phyloP scores from a whole-genome alignment of 2,329 filamentous ascomycete species.

The Trichoderma lentiforme region DNA sequence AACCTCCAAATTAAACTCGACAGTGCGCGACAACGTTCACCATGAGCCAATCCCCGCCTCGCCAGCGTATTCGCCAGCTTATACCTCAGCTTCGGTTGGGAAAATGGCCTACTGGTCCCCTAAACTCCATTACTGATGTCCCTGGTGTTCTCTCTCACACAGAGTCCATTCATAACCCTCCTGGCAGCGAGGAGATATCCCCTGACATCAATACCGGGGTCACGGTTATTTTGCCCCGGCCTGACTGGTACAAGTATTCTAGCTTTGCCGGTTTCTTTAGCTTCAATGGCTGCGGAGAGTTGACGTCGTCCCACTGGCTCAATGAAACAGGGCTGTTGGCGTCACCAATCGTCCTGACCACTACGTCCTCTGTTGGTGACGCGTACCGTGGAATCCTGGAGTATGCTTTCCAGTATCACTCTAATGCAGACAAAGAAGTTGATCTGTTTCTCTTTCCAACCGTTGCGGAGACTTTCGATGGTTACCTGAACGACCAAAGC shows the following conservation, averaged over 20 bases:
- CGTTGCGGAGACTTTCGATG: slow-evolving; percentile 62
- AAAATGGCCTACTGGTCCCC: slow-evolving; percentile 40
- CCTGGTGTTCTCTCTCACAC: slow-evolving; percentile 47
- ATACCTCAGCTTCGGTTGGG: slow-evolving; percentile 45
- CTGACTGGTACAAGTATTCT: slow-evolving; percentile 43
- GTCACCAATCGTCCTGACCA: slow-evolving; percentile 59
- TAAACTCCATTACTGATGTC: slow-evolving; percentile 52
- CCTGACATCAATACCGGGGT: slow-evolving; percentile 46
- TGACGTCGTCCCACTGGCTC: slow-evolving; percentile 61
- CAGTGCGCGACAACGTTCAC: neutral
- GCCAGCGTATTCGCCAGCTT: slow-evolving; percentile 41
- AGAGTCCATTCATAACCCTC: slow-evolving; percentile 35
- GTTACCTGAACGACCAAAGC: slow-evolving; percentile 55
- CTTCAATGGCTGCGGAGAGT: slow-evolving; percentile 63
- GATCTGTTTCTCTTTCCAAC: slow-evolving; percentile 56
- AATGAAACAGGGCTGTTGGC: slow-evolving; percentile 58
- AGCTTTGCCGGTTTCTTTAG: slow-evolving; percentile 53
- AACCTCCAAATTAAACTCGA: neutral
- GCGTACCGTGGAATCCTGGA: slow-evolving; percentile 58
- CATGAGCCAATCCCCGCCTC: slow-evolving; percentile 2
- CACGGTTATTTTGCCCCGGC: slow-evolving; percentile 47
- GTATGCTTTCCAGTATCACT: slow-evolving; percentile 47
- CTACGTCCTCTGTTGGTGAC: slow-evolving; percentile 54
- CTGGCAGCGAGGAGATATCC: slow-evolving; percentile 45
- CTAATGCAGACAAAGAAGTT: slow-evolving; percentile 40